phyloP scores from a whole-genome alignment of 495 filamentous ascomycete genomes.

The Bacidia gigantensis region DNA sequence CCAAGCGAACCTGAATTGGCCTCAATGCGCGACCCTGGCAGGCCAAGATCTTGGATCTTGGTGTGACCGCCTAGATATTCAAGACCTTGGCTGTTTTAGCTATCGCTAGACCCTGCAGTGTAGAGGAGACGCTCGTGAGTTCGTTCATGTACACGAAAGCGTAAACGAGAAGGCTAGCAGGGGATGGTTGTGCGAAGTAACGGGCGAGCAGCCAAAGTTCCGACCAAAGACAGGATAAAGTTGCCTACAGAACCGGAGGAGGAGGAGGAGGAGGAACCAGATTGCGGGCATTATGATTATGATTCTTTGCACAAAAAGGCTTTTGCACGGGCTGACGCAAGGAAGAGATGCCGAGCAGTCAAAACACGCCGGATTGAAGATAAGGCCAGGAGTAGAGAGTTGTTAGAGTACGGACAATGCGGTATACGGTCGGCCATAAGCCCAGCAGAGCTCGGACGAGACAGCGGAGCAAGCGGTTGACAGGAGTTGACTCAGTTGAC shows the following conservation, averaged over 20 bases:
- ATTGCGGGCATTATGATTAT: too few species aligned
- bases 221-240: not conserved
- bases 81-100: not conserved
- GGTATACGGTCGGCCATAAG: not conserved
- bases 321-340: not conserved
- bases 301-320: not conserved
- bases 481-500: not conserved
- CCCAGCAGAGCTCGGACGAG: too few species aligned
- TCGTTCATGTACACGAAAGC: too few species aligned
- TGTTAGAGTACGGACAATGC: not conserved
- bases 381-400: too few species aligned
- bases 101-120: not conserved
- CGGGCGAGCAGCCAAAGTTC: not conserved
- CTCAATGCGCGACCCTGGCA: too few species aligned
- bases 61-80: not conserved
- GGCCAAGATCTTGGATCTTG: not conserved
- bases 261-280: too few species aligned
- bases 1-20: not conserved
- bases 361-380: too few species aligned
- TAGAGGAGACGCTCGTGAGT: too few species aligned
- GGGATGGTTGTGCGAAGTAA: not conserved
- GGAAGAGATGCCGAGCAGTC: not conserved
- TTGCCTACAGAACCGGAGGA: too few species aligned
- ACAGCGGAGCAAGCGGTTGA: too few species aligned
- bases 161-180: too few species aligned